These are phyloP conservation scores for Leccinum truebloodii DNA, from an alignment of 768 basidiomycete genomes.

Conservation along the genomic window DNA sequence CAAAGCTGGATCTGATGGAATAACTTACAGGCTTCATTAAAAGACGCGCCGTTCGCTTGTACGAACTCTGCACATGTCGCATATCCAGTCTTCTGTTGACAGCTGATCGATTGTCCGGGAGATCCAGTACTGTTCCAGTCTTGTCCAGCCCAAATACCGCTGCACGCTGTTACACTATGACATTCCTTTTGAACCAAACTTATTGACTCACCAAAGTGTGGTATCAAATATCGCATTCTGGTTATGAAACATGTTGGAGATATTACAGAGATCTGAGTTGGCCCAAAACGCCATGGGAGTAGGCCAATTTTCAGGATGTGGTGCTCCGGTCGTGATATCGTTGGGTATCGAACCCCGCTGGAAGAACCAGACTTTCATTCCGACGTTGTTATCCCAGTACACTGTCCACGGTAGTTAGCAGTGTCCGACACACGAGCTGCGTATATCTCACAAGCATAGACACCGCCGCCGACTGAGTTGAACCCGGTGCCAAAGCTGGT, in stretches of 20 bases:
- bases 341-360: constrained; percentile 67
- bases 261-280: constrained; percentile 63
- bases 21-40: constrained; percentile 75
- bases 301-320: constrained; percentile 78
- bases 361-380: constrained; percentile 85
- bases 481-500: constrained; percentile 82
- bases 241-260: constrained; percentile 74
- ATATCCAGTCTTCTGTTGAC: constrained; percentile 79
- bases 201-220: constrained; percentile 63
- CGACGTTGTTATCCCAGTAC: constrained; percentile 53
- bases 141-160: constrained; percentile 87
- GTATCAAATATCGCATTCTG: constrained; percentile 85
- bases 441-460: constrained; percentile 67
- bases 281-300: constrained; percentile 79
- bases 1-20: neutral
- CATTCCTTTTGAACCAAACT: constrained; percentile 1
- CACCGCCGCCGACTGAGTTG: constrained; percentile 81
- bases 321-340: constrained; percentile 72
- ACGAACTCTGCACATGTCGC: constrained; percentile 81
- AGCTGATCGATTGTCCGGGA: constrained; percentile 85
- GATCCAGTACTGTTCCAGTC: constrained; percentile 75
- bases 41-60: constrained; percentile 64
- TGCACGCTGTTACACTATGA: constrained; percentile 27
- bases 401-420: constrained; percentile 9
- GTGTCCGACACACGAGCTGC: neutral